Evolutionary conservation across 1,284 basidiomycete species (phyloP).

Genomic region (Agroathelia rolfsii): DNA sequence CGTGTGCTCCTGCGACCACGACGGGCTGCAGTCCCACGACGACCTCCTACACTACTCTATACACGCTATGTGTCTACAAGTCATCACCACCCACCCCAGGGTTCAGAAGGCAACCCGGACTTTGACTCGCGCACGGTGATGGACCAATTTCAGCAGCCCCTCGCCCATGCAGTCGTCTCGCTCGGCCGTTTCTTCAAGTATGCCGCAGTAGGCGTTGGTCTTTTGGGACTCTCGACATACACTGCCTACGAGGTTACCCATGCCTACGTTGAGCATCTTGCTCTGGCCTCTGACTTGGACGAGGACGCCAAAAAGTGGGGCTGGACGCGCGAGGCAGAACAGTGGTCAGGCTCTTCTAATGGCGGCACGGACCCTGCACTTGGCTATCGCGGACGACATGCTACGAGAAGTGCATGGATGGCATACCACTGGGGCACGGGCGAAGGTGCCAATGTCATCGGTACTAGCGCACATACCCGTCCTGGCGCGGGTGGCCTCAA

Average conservation of each 20-base stretch:
- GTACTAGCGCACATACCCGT: constrained; percentile 26
- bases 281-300: constrained; percentile 43
- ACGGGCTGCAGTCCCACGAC: too few relatives aligned
- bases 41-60: too few relatives aligned
- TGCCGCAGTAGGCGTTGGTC: constrained; percentile 27
- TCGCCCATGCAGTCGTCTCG: constrained; percentile 26
- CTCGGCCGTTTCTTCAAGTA: constrained; percentile 31
- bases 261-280: constrained; percentile 59
- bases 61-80: too few relatives aligned
- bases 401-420: constrained; percentile 70
- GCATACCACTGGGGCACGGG: constrained; percentile 64
- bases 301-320: constrained; percentile 51
- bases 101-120: too few relatives aligned
- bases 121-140: too few relatives aligned
- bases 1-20: too few relatives aligned
- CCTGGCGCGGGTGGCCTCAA: constrained; percentile 28
- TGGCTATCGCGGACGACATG: constrained; percentile 56
- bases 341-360: constrained; percentile 59
- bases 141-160: too few relatives aligned
- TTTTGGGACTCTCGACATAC: constrained; percentile 28
- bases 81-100: too few relatives aligned
- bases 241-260: constrained; percentile 53
- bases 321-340: constrained; percentile 63
- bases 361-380: constrained; percentile 72
- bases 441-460: constrained; percentile 27